These are phyloP conservation scores for Cordyceps sp. DNA, from an alignment of 2,329 filamentous ascomycete genomes.

Conservation along the genomic window DNA sequence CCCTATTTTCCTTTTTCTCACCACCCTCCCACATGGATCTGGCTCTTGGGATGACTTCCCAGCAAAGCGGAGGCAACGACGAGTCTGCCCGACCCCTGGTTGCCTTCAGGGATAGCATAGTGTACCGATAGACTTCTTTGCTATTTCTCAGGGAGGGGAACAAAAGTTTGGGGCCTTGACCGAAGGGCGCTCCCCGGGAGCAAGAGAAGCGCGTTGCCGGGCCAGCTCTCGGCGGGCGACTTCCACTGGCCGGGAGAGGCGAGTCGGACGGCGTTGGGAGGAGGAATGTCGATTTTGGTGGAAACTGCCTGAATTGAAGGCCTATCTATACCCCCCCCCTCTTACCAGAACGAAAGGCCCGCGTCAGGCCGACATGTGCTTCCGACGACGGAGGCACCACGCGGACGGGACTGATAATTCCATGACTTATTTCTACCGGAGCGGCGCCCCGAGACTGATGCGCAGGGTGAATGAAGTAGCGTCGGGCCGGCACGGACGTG, in stretches of 20 bases:
- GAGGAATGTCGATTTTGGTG: constrained; percentile 19
- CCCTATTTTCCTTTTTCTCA: constrained; percentile 5
- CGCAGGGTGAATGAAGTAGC: no score
- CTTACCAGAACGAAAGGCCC: no score
- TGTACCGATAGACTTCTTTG: constrained; percentile 25
- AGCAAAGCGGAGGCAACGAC: constrained; percentile 3
- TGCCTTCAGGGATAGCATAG: constrained; percentile 14
- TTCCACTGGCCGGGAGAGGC: constrained; percentile 7
- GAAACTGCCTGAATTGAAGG: constrained; percentile 19
- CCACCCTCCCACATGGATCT: neutral
- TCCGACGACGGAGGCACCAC: no score
- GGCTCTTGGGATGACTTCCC: constrained; percentile 1
- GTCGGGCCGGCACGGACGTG: no score
- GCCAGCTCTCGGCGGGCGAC: constrained; percentile 1
- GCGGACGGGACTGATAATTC: no score
- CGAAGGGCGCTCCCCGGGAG: constrained; percentile 4
- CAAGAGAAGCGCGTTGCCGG: constrained; percentile 1
- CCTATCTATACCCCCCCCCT: constrained; percentile 24
- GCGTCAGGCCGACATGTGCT: no score
- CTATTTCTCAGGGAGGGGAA: constrained; percentile 18
- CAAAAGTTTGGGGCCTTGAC: constrained; percentile 16
- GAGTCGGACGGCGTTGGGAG: constrained; percentile 23
- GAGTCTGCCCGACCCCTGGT: constrained; percentile 11
- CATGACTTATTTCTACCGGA: no score
- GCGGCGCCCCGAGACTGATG: no score